A percentile compares a stretch with the other conserved stretches of the same genome.
Conservation (phyloP, 495 filamentous ascomycete species). For the Aspergillus asperescens region DNA sequence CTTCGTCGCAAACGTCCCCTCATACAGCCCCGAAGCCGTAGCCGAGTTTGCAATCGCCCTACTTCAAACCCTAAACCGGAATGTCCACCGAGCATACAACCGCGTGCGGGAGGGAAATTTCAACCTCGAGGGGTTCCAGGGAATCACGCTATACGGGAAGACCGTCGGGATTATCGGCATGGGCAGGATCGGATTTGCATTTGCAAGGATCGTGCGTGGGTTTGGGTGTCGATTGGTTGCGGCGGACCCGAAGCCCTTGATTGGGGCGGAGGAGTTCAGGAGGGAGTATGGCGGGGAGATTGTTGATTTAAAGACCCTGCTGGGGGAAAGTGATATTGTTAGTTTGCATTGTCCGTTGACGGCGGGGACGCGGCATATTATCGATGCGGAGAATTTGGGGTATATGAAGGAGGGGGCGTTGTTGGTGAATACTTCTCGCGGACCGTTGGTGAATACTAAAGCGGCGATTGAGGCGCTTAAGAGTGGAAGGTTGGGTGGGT, state of each 20-base stretch:
- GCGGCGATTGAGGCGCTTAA: conserved; percentile 59
- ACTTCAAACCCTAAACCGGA: conserved; percentile 63
- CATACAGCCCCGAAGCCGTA: conserved; percentile 67
- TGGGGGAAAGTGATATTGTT: conserved; percentile 54
- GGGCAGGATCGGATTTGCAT: conserved; percentile 33
- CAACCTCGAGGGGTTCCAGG: conserved; percentile 58
- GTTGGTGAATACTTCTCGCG: conserved; percentile 63
- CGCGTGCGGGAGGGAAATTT: conserved; percentile 71
- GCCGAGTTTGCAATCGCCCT: conserved; percentile 67
- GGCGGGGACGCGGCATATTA: conserved; percentile 54
- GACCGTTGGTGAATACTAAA: conserved; percentile 54
- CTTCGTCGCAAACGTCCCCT: conserved; percentile 62
- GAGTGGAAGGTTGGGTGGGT: conserved; percentile 55
- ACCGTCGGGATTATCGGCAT: conserved; percentile 43
- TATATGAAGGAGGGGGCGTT: conserved; percentile 56
- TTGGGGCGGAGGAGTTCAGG: conserved; percentile 39
- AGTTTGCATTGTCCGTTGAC: conserved; percentile 62
- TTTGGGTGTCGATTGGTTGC: conserved; percentile 60
- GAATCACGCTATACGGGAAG: conserved; percentile 55
- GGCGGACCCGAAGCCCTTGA: conserved; percentile 45
- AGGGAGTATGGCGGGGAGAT: conserved; percentile 44
- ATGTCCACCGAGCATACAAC: conserved; percentile 66
- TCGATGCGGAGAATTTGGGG: conserved; percentile 48
- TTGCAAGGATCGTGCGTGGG: conserved; percentile 48
- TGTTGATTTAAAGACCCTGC: conserved; percentile 48